Evolutionary conservation across 441 rosid genomes (phyloP), one percentile per base, ranked within the genome.

Genomic region (Adansonia grandidieri): DNA sequence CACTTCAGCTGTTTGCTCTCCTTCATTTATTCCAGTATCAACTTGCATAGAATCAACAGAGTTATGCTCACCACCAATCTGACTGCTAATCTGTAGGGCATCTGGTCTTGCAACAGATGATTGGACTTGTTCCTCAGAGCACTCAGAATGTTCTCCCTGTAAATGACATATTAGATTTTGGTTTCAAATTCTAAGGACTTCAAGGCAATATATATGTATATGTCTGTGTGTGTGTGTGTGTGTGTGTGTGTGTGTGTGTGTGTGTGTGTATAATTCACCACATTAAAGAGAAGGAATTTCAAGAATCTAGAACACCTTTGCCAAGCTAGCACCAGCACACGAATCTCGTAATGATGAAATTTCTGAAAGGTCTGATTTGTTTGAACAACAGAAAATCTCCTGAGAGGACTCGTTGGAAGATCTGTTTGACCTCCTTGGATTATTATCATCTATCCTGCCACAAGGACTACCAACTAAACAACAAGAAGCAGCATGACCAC

Each of bases 51-150:
- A 53, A 44, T 82, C 77, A 48, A 54, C 62, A 47, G 40, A 37
- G 73, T 51, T 73, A 45, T 73, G 69, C 9, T 28, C 75, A 37
- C 66, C 65, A 50, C 78, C 75, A n/a, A 75, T 71, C 75, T 65
- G 71, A 82, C 37, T 53, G 45, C 75, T 47, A 53, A 79, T 54
- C 65, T 6, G n/a, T 53, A 51, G 8, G 17, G 74, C 37, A 56
- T 56, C 37, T 2, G 42, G 58, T 67, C 74, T 80, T 15, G 63
- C 73, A 58, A 68, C 32, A 48, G 79, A 70, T 62, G 82, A 80
- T 48, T 78, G 85, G 51, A 75, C 72, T 82, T 78, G 81, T 67
- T 76, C 85, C 45, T 75, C 87, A 51, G 74, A 73, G 74, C 65
- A 76, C 17, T 71, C 73, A n/a, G 80, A 80, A 10, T 28, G 79